Percentiles rank a stretch among this genome's conserved stretches.
Evolutionary conservation across 2,329 filamentous ascomycete species (phyloP).

Genomic region (Ophiostoma tasmaniense): DNA sequence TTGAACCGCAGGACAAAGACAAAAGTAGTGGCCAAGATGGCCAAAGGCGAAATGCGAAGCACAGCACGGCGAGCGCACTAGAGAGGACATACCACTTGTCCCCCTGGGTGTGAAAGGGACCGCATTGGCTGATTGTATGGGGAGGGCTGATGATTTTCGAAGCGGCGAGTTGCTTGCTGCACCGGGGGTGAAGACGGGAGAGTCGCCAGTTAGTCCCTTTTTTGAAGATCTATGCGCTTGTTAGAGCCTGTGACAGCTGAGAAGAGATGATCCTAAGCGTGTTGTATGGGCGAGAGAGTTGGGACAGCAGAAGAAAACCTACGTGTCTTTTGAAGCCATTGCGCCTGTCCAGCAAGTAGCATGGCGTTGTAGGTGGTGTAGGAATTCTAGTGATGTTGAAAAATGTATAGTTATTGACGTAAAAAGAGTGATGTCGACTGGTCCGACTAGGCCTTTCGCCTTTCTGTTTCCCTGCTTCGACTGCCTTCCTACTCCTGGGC

Average conservation of each 20-base stretch:
- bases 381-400: neutral
- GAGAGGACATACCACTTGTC: conserved; percentile 31
- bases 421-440: no score
- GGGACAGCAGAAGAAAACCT: neutral
- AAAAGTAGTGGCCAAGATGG: neutral
- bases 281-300: neutral
- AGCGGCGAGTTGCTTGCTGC: conserved; percentile 27
- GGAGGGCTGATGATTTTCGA: conserved; percentile 66
- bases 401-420: neutral
- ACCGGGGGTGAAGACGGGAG: conserved; percentile 82
- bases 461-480: no score
- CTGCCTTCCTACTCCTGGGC: neutral
- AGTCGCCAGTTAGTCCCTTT: conserved; percentile 88
- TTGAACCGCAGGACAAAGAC: neutral
- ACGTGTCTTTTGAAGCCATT: conserved; percentile 18
- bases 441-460: neutral
- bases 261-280: neutral
- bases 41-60: neutral
- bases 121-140: conserved; percentile 82
- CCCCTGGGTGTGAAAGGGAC: conserved; percentile 74
- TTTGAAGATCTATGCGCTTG: conserved; percentile 36
- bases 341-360: conserved; percentile 6
- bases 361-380: neutral
- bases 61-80: neutral
- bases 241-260: neutral